phyloP scores from a whole-genome alignment of 2,329 filamentous ascomycete genomes.

The Aspergillus ruber region DNA sequence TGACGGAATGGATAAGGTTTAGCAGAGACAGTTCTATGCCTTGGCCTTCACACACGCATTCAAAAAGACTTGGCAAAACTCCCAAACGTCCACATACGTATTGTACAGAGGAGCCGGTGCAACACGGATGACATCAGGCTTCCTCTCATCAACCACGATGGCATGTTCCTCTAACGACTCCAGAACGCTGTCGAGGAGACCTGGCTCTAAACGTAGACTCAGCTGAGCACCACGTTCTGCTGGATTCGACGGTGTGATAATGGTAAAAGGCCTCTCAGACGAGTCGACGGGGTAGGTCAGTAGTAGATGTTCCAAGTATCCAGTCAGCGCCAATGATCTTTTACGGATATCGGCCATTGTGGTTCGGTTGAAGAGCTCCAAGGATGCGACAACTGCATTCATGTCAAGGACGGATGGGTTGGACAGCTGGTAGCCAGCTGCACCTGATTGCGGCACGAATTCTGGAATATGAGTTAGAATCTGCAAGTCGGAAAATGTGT shows the following conservation, averaged over 20 bases:
- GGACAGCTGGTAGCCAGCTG: conserved; percentile 74
- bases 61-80: conserved; percentile 52
- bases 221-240: conserved; percentile 69
- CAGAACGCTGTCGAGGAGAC: conserved; percentile 63
- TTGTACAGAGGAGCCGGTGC: conserved; percentile 83
- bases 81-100: conserved; percentile 65
- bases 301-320: conserved; percentile 68
- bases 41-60: conserved; percentile 39
- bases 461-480: conserved; percentile 26
- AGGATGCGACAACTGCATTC: conserved; percentile 63
- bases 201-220: conserved; percentile 62
- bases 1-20: too few relatives aligned
- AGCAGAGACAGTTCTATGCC: too few relatives aligned
- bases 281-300: conserved; percentile 28
- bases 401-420: conserved; percentile 77
- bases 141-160: conserved; percentile 74
- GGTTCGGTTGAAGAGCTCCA: conserved; percentile 68
- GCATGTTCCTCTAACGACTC: conserved; percentile 59
- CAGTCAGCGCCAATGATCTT: conserved; percentile 68
- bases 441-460: conserved; percentile 71
- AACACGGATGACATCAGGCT: conserved; percentile 76
- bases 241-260: conserved; percentile 66
- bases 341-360: conserved; percentile 61
- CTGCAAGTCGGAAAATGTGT: background rate
- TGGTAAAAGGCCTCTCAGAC: conserved; percentile 45